Conservation (phyloP, 176 grass and related monocot species). For the Tillandsia fasciculata region DNA sequence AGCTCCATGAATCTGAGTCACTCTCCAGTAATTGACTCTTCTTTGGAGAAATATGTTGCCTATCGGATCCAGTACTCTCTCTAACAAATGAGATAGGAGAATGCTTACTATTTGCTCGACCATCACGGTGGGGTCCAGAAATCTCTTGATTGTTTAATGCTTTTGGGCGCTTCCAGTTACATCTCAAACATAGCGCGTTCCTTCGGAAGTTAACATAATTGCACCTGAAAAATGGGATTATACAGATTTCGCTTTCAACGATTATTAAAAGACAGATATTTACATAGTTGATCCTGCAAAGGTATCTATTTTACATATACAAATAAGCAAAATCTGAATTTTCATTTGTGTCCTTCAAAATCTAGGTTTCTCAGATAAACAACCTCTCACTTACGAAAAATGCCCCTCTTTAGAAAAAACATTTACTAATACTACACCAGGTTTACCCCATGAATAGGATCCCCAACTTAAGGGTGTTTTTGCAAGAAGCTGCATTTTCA, state of each 20-base stretch:
- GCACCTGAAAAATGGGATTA: slow-evolving; percentile 45
- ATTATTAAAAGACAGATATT: not conserved
- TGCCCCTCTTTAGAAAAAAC: no score
- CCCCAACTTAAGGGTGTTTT: no score
- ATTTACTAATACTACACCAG: no score
- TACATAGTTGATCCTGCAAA: no score
- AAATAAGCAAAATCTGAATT: no score
- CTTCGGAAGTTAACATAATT: slow-evolving; percentile 89
- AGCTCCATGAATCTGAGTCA: slow-evolving; percentile 37
- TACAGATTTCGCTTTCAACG: slow-evolving; percentile 9
- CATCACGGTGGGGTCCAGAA: slow-evolving; percentile 8
- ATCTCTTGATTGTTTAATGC: slow-evolving; percentile 44
- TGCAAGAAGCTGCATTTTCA: no score
- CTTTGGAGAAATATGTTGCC: slow-evolving; percentile 21
- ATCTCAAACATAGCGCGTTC: slow-evolving; percentile 72
- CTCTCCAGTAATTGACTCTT: slow-evolving; percentile 19
- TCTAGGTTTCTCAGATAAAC: no score
- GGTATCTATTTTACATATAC: no score
- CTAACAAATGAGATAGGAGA: slow-evolving; percentile 57
- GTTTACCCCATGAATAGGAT: no score
- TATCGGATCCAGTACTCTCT: slow-evolving; percentile 24
- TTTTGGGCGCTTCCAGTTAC: slow-evolving; percentile 87
- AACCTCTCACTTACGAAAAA: no score
- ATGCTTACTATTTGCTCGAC: slow-evolving; percentile 29
- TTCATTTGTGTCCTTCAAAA: no score